Evolutionary conservation across 73 alveolate species (phyloP).

Genomic region (Paramecium sexaurelia): DNA sequence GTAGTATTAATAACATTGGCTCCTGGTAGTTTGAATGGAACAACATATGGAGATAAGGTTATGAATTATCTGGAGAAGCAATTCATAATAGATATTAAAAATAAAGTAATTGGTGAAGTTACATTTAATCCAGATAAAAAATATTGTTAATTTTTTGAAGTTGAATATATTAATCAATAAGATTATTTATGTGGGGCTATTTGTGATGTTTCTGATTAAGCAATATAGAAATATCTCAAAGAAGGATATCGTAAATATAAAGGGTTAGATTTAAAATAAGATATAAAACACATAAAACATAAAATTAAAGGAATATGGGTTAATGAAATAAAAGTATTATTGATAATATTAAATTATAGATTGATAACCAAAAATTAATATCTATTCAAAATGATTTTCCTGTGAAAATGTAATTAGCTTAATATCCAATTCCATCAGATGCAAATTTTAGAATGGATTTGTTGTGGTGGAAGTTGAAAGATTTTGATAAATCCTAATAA

Average conservation of each 20-base stretch:
- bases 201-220: slow-evolving; percentile 45
- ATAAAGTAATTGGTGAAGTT: slow-evolving; percentile 51
- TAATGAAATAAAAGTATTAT: not conserved
- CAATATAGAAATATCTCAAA: not conserved
- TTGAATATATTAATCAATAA: not conserved
- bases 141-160: not conserved
- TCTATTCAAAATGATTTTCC: slow-evolving; percentile 55
- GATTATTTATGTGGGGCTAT: slow-evolving; percentile 64
- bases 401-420: slow-evolving; percentile 36
- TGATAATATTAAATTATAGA: not conserved
- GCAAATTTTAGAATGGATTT: slow-evolving; percentile 66
- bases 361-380: slow-evolving; percentile 42
- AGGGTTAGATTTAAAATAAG: slow-evolving; percentile 57
- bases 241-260: slow-evolving; percentile 45
- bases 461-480: slow-evolving; percentile 19
- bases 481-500: slow-evolving; percentile 43
- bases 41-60: slow-evolving; percentile 62
- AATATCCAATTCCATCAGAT: slow-evolving; percentile 68
- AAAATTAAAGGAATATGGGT: slow-evolving; percentile 53
- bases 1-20: slow-evolving; percentile 21
- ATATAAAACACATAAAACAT: not conserved
- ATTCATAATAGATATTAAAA: not conserved
- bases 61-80: slow-evolving; percentile 57
- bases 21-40: slow-evolving; percentile 67
- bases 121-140: slow-evolving; percentile 63